Evolutionary conservation across 2,329 filamentous ascomycete species (phyloP), one percentile per base, ranked within the genome.

Genomic region (Talaromyces amestolkiae): DNA sequence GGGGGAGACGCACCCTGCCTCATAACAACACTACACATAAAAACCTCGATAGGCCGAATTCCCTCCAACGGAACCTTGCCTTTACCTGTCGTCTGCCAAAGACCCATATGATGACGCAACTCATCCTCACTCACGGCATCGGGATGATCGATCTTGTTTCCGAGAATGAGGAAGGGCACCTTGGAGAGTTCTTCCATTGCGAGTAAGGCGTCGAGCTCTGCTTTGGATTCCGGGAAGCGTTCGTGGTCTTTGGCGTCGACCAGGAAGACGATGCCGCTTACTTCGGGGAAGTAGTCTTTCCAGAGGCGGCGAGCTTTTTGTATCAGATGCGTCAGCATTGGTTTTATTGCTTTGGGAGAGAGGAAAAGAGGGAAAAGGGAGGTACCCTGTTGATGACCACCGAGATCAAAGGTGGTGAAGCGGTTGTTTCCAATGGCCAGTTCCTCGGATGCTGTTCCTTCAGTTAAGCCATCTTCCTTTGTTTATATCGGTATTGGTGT

Each of bases 11-110:
- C 73, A 90, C 87, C 95, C 85, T 98, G 94, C 80, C 94, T 88
- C 92, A 97, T 97, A 69, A 98, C 94, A 72, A 98, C 93, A 74
- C 92, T 96, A 87, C 93, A 98, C 95, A 99, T 96, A 82, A 98
- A 98, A 69, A 98, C 87, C 86, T 99, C 95, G 75, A 99, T 94
- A 27, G 93, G 92, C 73, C 93, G 86, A 80, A 97, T 96, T 39
- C 92, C 92, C 84, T 97, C 93, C 71, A 95, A 85, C 69, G 90
- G 91, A 68, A 96, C 89, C 86, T 96, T 96, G 80, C 93, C 93
- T 87, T 97, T 97, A 74, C 93, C 93, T 68, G 92, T 97, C 64
- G 93, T 97, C 82, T 98, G 94, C 82, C 96, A 98, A 75, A 99
- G 82, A 69, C 95, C 95, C 66, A 99, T 85, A 79, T 93, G 91